Base-by-base conservation (phyloP, 495 filamentous ascomycete genomes). In the Terfezia claveryi region DNA sequence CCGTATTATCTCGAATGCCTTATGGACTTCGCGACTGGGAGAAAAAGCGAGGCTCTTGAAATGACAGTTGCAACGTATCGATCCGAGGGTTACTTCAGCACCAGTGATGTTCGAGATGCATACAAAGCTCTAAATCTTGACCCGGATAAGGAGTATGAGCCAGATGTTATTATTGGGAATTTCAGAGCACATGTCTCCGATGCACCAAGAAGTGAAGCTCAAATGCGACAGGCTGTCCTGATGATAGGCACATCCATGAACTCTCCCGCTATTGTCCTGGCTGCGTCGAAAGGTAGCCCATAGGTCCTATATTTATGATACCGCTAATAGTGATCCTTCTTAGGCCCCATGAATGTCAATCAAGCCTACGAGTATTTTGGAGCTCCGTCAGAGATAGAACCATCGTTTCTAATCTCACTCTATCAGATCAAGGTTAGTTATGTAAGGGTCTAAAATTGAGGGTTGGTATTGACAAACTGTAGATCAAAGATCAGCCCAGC, bases 1-100 rank as follows among this genome's bases (percentile, higher is more conserved):
- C 53, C 69, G 14, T 73, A 73, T 58, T 74, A 73, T 57, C 71
- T 73, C 55, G 68, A 74, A 61, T 70, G 68, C 50, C 61, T 74
- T 10, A 59, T 67, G 44, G 63, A 60, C 3, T 62, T 74, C 27
- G 65, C 69, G 7, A 57, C 59, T 46, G 64, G 63, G 9, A 61
- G 72, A 10, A 54, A 57, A 8, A 73, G 68, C 57, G 66, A 71
- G 38, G 56, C 49, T 38, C 62, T 74, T 10, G 59, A 68, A 51
- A 55, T 63, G 50, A 68, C 68, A 54, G 67, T 69, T 38, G 66
- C 61, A 11, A 64, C 62, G 16, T 64, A 70, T 17, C 59, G 59
- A 4, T 65, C 63, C 7, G 49, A 65, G 54, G 63, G 63, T 49
- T 57, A 54, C n/a, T 62, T 63, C 54, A 62, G 62, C 11, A 41